Percentiles rank a stretch among this genome's conserved stretches.
These are phyloP conservation scores for Coix lacrymajobi DNA, from an alignment of 176 grass and related monocot species.

Conservation along the genomic window DNA sequence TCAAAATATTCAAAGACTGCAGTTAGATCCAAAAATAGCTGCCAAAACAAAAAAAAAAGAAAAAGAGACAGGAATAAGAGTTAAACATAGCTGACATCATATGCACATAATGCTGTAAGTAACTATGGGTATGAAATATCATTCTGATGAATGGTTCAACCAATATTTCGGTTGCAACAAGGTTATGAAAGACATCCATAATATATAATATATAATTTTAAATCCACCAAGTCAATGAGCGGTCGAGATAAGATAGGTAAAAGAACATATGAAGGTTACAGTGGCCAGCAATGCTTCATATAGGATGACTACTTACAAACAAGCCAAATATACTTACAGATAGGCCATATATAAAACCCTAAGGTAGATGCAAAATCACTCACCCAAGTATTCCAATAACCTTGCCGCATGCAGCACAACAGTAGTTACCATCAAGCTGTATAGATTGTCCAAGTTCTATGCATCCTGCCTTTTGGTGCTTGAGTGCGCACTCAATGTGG, in stretches of 20 bases:
- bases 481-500: constrained; percentile 90
- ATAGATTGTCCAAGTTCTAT: constrained; percentile 79
- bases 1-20: constrained; percentile 33
- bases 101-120: background rate
- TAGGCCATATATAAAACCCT: background rate
- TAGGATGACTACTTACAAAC: background rate
- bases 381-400: constrained; percentile 91
- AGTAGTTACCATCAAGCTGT: constrained; percentile 87
- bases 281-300: background rate
- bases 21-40: background rate
- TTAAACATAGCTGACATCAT: constrained; percentile 4
- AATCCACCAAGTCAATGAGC: background rate
- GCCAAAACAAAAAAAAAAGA: background rate
- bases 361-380: constrained; percentile 45
- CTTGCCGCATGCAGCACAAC: constrained; percentile 93
- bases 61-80: background rate
- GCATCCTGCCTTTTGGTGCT: constrained; percentile 56
- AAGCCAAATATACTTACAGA: background rate
- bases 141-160: constrained; percentile 8
- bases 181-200: background rate
- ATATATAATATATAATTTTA: constrained; percentile 4
- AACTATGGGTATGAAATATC: background rate
- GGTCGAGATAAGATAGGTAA: background rate
- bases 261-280: background rate
- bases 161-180: constrained; percentile 6